Evolutionary conservation across 805 yeast genomes (phyloP).

Genomic region (Lachancea dasiensis): DNA sequence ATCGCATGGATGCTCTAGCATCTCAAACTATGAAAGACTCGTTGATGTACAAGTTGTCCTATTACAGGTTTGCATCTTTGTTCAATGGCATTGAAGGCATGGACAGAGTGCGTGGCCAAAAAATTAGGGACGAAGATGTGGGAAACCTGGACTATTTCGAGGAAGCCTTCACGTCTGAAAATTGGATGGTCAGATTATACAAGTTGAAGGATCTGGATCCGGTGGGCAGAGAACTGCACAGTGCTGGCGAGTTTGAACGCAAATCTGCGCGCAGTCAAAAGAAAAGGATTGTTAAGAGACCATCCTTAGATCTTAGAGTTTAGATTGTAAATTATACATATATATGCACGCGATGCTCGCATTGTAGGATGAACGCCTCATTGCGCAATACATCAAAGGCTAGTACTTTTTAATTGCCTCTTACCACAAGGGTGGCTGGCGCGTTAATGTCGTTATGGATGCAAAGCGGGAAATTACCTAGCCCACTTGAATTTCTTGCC

Average conservation of each 20-base stretch:
- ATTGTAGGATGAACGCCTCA: background rate
- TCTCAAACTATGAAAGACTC: constrained; percentile 82
- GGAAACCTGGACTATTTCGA: constrained; percentile 69
- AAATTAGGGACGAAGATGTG: constrained; percentile 46
- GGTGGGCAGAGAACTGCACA: constrained; percentile 70
- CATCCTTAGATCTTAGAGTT: constrained; percentile 45
- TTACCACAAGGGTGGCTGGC: no score
- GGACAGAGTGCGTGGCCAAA: constrained; percentile 88
- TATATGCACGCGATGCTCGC: background rate
- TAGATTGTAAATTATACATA: constrained; percentile 9
- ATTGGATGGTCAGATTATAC: constrained; percentile 94
- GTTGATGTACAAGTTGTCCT: constrained; percentile 91
- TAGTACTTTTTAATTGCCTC: no score
- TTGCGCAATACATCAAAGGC: no score
- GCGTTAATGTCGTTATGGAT: no score
- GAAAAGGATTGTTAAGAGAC: constrained; percentile 45
- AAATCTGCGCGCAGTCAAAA: constrained; percentile 27
- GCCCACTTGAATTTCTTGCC: constrained; percentile 9
- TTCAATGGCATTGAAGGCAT: constrained; percentile 51
- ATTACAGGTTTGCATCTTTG: constrained; percentile 74
- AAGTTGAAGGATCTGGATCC: constrained; percentile 84
- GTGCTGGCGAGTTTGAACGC: constrained; percentile 51
- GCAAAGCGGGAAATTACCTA: no score
- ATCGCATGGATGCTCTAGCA: constrained; percentile 77
- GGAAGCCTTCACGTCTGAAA: constrained; percentile 91